These are phyloP conservation scores for Rhynchosporium secalis DNA, from an alignment of 2,329 filamentous ascomycete genomes.

Conservation along the genomic window DNA sequence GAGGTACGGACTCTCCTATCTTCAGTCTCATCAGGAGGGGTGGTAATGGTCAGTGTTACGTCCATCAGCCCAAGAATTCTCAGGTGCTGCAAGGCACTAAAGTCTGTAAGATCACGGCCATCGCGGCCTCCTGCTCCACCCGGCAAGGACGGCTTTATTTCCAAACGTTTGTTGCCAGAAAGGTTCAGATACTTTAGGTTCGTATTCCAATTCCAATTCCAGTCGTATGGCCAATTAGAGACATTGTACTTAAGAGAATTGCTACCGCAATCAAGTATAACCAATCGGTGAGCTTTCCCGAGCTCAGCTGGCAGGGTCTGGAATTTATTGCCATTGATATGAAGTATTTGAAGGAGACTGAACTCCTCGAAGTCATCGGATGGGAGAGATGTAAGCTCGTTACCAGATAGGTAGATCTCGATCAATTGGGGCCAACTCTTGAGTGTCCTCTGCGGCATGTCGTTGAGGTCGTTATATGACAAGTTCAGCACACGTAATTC, in stretches of 20 bases:
- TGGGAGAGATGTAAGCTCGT: conserved; percentile 86
- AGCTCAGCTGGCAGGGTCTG: conserved; percentile 94
- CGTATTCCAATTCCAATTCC: conserved; percentile 99
- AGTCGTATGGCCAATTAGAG: conserved; percentile 97
- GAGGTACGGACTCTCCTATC: conserved; percentile 95
- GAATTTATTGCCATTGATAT: conserved; percentile 98
- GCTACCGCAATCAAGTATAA: conserved; percentile 90
- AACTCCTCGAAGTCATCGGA: conserved; percentile 93
- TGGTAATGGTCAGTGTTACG: conserved; percentile 90
- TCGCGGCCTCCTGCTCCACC: conserved; percentile 68
- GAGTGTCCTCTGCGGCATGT: conserved; percentile 86
- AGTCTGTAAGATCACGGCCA: conserved; percentile 79
- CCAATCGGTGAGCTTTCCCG: conserved; percentile 87
- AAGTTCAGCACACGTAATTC: conserved; percentile 89
- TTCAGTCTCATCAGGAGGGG: conserved; percentile 91
- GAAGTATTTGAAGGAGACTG: conserved; percentile 81
- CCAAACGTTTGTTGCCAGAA: conserved; percentile 92
- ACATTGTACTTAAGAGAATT: conserved; percentile 98
- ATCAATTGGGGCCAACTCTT: conserved; percentile 86
- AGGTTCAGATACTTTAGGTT: conserved; percentile 94
- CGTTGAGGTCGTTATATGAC: conserved; percentile 91
- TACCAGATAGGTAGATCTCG: conserved; percentile 92
- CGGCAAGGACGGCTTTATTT: conserved; percentile 78
- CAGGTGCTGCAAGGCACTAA: conserved; percentile 79
- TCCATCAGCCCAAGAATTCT: conserved; percentile 95